Evolutionary conservation across 495 filamentous ascomycete species (phyloP).

Genomic region (Bryoglossum gracile): DNA sequence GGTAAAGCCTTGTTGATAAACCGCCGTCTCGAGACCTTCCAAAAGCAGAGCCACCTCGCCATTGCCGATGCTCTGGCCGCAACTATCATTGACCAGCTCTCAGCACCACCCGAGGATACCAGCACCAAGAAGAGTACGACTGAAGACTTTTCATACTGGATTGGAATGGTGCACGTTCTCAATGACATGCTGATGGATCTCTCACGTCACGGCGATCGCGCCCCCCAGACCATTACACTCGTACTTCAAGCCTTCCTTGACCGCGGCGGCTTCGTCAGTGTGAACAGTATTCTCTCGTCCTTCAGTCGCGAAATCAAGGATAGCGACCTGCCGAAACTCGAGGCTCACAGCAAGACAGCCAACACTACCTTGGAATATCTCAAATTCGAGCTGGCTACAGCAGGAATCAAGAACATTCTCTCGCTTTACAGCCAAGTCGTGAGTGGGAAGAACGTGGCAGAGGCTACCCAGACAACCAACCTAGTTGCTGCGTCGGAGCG

Average conservation of each 20-base stretch:
- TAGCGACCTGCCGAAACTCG: background rate
- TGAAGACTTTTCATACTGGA: constrained; percentile 66
- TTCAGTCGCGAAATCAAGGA: constrained; percentile 60
- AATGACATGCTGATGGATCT: constrained; percentile 70
- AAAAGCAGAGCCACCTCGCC: constrained; percentile 58
- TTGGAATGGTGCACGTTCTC: constrained; percentile 68
- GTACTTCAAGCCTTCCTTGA: constrained; percentile 83
- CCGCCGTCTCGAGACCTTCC: constrained; percentile 54
- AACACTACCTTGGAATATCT: constrained; percentile 22
- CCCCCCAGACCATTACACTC: constrained; percentile 65
- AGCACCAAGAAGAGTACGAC: constrained; percentile 15
- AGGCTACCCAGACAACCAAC: constrained; percentile 59
- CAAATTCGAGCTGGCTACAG: constrained; percentile 30
- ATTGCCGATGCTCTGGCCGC: constrained; percentile 75
- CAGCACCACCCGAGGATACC: constrained; percentile 23
- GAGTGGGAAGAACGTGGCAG: constrained; percentile 67
- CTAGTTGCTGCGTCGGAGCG: constrained; percentile 35
- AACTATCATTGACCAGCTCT: constrained; percentile 62
- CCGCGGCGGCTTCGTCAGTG: constrained; percentile 60
- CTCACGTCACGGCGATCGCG: constrained; percentile 46
- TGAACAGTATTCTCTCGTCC: constrained; percentile 66
- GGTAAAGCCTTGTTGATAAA: constrained; percentile 73
- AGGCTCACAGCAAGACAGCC: background rate
- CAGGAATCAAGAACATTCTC: constrained; percentile 76
- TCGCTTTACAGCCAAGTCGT: constrained; percentile 70